Evolutionary conservation across 768 basidiomycete genomes (phyloP), one percentile per base, ranked within the genome.

Genomic region (Tylopilus sp.): DNA sequence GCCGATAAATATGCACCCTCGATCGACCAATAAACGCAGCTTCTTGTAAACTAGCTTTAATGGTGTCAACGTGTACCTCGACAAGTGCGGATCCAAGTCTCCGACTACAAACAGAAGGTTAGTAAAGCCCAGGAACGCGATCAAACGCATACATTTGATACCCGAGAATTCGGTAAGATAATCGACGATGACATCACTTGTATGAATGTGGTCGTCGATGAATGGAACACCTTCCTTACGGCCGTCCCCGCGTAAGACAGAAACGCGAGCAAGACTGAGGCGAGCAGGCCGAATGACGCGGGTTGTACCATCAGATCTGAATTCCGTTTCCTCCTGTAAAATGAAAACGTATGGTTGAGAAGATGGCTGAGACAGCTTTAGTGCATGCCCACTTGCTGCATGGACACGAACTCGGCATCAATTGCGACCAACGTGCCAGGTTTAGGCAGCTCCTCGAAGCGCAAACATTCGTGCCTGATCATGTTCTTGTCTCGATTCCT

Each of bases 21-120:
- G 78, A 66, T 99, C 97, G 18, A 98, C 94, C 5, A 98, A 76
- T 18, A 95, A 70, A 2, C 97, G 83, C 12, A 99, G 74, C 66
- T 99, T 99, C 77, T 98, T 98, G 74, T 98, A 99, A 2, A 94
- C 97, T n/a, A 95, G 80, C 63, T 99, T 99, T 51, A 98, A 73
- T 0, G 97, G 95, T 2, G 95, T 97, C 41, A 98, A 75, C 0
- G 95, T 97, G 65, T 97, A 82, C 6, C 79, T 80, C 2, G 95
- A 95, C 35, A 82, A 71, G 49, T 79, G 75, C 9, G 90, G 91
- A 64, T 98, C 93, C 45, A 99, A 76, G 65, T 99, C 97, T 10
- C 97, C 97, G 57, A 81, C 95, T 98, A 62, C 15, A 43, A 41
- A 20, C 25, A 12, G 59, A 22, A 13, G 47, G 55, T 53, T 21